These are phyloP conservation scores for Beauveria sp. DNA, from an alignment of 2,329 filamentous ascomycete genomes.

Conservation along the genomic window DNA sequence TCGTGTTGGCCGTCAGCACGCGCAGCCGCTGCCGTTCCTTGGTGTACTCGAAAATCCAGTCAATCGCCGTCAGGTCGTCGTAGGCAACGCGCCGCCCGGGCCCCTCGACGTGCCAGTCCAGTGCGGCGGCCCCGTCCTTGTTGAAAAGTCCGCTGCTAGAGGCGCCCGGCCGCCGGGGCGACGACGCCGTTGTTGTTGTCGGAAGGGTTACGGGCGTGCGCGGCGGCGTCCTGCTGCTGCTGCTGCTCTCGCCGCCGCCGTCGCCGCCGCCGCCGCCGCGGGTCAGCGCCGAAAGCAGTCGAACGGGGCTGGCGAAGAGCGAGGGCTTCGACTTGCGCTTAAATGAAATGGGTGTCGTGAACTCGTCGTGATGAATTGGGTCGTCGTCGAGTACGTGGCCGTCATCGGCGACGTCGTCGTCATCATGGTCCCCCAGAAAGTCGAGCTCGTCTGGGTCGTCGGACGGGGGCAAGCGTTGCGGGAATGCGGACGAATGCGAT, in stretches of 20 bases:
- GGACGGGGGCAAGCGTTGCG: constrained; percentile 17
- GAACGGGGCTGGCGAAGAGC: constrained; percentile 37
- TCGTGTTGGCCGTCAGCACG: constrained; percentile 61
- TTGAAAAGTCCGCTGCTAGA: background rate
- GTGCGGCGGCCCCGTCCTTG: constrained; percentile 33
- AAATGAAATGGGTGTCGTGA: constrained; percentile 55
- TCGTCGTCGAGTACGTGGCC: constrained; percentile 44
- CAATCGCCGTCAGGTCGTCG: constrained; percentile 92
- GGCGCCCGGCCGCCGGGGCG: background rate
- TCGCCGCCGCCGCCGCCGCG: constrained; percentile 22
- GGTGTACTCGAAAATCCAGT: constrained; percentile 99
- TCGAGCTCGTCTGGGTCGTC: constrained; percentile 42
- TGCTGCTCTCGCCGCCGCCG: background rate
- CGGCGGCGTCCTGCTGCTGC: constrained; percentile 15
- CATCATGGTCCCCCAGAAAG: constrained; percentile 30
- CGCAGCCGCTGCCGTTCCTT: constrained; percentile 86
- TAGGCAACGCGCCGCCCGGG: constrained; percentile 87
- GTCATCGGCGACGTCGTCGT: constrained; percentile 27
- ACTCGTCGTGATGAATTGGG: constrained; percentile 40
- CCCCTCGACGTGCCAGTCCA: constrained; percentile 86
- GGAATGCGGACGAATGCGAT: constrained; percentile 21
- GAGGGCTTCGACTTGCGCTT: constrained; percentile 58
- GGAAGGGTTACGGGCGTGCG: constrained; percentile 8
- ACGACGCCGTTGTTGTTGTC: background rate
- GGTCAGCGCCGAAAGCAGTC: constrained; percentile 42